These are phyloP conservation scores for Xylaria sp. DNA, from an alignment of 2,329 filamentous ascomycete genomes.

Conservation along the genomic window DNA sequence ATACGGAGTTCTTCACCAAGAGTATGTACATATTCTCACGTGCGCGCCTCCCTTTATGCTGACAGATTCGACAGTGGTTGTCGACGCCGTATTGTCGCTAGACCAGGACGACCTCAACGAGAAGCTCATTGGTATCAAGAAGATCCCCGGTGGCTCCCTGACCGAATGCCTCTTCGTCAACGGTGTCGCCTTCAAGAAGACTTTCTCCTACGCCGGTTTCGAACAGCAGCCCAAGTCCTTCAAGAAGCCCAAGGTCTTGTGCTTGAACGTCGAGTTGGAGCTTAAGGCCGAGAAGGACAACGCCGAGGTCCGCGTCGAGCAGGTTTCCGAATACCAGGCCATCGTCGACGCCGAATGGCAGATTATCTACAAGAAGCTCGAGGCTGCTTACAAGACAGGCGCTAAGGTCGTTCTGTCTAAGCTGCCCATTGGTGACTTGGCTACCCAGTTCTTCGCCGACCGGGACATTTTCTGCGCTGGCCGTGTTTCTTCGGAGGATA, in stretches of 20 bases:
- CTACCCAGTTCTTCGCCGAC: conserved; percentile 97
- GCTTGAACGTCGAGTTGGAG: conserved; percentile 95
- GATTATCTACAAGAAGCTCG: conserved; percentile 99
- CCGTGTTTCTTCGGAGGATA: conserved; percentile 82
- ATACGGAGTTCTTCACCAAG: conserved; percentile 95
- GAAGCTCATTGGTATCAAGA: conserved; percentile 96
- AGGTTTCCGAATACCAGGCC: conserved; percentile 98
- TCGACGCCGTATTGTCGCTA: conserved; percentile 89
- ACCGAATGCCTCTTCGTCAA: conserved; percentile 97
- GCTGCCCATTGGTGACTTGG: conserved; percentile 92
- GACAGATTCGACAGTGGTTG: conserved; percentile 65
- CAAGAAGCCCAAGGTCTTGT: conserved; percentile 90
- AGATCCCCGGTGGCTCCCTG: conserved; percentile 91
- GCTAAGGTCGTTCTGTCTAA: conserved; percentile 97
- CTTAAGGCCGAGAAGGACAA: conserved; percentile 99
- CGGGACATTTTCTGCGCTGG: conserved; percentile 97
- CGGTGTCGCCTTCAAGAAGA: conserved; percentile 99
- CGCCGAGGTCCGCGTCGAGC: conserved; percentile 93
- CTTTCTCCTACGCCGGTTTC: conserved; percentile 97
- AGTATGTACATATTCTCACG: conserved; percentile 52
- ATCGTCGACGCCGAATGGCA: conserved; percentile 99
- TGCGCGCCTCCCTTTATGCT: background rate
- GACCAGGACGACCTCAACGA: conserved; percentile 97
- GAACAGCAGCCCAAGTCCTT: conserved; percentile 98
- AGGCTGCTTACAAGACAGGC: conserved; percentile 86